These are phyloP conservation scores for Triangularia setosa DNA, from an alignment of 2,329 filamentous ascomycete genomes.

Conservation along the genomic window DNA sequence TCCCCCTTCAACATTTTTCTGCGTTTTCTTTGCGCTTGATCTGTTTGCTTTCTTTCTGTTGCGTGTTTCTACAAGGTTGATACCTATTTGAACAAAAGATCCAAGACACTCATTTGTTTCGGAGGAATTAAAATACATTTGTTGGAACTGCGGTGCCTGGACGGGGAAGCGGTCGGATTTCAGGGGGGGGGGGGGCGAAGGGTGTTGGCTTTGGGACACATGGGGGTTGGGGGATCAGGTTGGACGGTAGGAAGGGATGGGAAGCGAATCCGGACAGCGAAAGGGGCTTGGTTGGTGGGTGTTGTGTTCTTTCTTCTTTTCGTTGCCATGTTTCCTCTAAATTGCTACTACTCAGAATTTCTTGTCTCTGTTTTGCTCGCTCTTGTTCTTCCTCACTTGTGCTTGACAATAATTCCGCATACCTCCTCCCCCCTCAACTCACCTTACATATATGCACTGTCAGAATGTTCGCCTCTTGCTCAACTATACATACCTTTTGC, in stretches of 20 bases:
- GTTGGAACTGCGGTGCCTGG: conserved; percentile 13
- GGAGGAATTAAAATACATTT: conserved; percentile 14
- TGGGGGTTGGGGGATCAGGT: background rate
- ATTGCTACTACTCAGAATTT: conserved; percentile 6
- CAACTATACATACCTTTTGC: background rate
- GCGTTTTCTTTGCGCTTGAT: conserved; percentile 20
- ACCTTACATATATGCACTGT: background rate
- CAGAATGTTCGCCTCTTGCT: background rate
- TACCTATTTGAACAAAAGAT: conserved; percentile 17
- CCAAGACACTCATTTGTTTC: conserved; percentile 19
- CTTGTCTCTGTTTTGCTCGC: conserved; percentile 17
- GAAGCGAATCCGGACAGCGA: background rate
- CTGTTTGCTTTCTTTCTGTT: conserved; percentile 21
- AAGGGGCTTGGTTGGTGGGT: conserved; percentile 2
- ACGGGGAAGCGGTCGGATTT: conserved; percentile 23
- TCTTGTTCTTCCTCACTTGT: background rate
- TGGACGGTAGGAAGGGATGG: background rate
- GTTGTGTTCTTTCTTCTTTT: conserved; percentile 14
- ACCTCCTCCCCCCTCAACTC: background rate
- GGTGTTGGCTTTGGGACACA: conserved; percentile 5
- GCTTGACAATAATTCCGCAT: background rate
- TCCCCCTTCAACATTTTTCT: conserved; percentile 16
- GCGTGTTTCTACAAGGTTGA: conserved; percentile 15
- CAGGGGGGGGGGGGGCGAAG: conserved; percentile 19
- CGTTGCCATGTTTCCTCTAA: conserved; percentile 16